Conservation (phyloP, 2,329 filamentous ascomycete genomes). For the Diplocarpon mali region DNA sequence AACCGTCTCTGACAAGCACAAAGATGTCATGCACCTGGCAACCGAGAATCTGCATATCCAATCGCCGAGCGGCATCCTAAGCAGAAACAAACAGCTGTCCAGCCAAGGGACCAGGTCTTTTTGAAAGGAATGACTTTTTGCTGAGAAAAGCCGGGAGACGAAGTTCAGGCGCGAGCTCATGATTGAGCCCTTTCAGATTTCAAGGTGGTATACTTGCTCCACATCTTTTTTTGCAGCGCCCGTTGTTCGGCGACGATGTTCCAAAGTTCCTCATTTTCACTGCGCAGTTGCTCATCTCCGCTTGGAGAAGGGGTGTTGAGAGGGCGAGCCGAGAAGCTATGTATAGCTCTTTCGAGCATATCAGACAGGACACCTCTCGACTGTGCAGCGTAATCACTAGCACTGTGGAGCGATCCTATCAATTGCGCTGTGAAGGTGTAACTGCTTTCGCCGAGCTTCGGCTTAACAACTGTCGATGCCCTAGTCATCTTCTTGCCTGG, state of each 20-base stretch:
- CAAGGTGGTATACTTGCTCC: slow-evolving; percentile 24
- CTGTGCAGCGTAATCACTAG: slow-evolving; percentile 17
- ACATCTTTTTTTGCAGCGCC: slow-evolving; percentile 32
- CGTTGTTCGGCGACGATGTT: slow-evolving; percentile 35
- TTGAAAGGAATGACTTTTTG: neutral
- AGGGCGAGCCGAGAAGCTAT: slow-evolving; percentile 30
- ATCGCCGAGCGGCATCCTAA: too few species aligned
- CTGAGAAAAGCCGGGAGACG: neutral
- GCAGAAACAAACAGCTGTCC: neutral
- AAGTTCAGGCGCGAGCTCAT: neutral
- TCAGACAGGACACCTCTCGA: slow-evolving; percentile 24
- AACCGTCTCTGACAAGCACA: neutral
- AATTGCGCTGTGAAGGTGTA: slow-evolving; percentile 59
- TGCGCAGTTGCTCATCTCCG: slow-evolving; percentile 27
- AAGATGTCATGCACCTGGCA: neutral
- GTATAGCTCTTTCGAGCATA: slow-evolving; percentile 39
- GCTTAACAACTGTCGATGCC: slow-evolving; percentile 62
- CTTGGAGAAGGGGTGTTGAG: slow-evolving; percentile 24
- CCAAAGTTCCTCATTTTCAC: slow-evolving; percentile 36
- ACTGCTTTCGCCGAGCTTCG: slow-evolving; percentile 53
- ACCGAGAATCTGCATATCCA: too few species aligned
- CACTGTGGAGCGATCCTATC: slow-evolving; percentile 25
- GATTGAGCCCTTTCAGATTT: slow-evolving; percentile 12
- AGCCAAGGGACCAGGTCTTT: neutral
- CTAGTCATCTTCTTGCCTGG: slow-evolving; percentile 36